A percentile compares a stretch with the other conserved stretches of the same genome.
Conservation (phyloP, 1,284 basidiomycete species). For the Ustilago tritici region DNA sequence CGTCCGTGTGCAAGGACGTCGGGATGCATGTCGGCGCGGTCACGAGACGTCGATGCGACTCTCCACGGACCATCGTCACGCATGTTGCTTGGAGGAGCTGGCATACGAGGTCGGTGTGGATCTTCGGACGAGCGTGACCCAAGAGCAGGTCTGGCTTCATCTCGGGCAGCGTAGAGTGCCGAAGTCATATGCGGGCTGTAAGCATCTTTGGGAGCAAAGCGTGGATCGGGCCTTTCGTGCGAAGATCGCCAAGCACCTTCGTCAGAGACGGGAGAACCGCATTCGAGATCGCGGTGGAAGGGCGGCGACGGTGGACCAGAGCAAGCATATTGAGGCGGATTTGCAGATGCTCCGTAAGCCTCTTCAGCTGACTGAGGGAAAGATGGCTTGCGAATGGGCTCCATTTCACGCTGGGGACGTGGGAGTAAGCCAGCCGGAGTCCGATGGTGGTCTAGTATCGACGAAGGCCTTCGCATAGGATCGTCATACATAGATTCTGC, state of each 20-base stretch:
- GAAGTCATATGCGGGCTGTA: conserved; percentile 27
- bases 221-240: conserved; percentile 22
- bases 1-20: conserved; percentile 28
- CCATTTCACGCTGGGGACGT: conserved; percentile 21
- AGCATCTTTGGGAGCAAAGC: conserved; percentile 20
- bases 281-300: conserved; percentile 19
- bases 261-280: conserved; percentile 20
- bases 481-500: conserved; percentile 14
- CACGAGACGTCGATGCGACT: conserved; percentile 8
- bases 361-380: conserved; percentile 21
- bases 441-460: conserved; percentile 20
- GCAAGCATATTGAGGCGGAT: conserved; percentile 4
- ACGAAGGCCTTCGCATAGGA: conserved; percentile 15
- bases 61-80: conserved; percentile 34
- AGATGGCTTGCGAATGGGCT: conserved; percentile 9
- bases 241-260: conserved; percentile 30
- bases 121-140: conserved; percentile 31
- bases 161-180: conserved; percentile 13
- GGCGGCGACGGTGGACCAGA: conserved; percentile 25
- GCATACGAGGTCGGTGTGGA: conserved; percentile 27
- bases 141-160: conserved; percentile 18
- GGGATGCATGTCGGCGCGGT: conserved; percentile 17
- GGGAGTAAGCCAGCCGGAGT: conserved; percentile 18
- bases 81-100: conserved; percentile 15
- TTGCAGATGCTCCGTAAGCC: conserved; percentile 6